Conservation (phyloP, 2,329 filamentous ascomycete species). For the Colletotrichum abscissum region DNA sequence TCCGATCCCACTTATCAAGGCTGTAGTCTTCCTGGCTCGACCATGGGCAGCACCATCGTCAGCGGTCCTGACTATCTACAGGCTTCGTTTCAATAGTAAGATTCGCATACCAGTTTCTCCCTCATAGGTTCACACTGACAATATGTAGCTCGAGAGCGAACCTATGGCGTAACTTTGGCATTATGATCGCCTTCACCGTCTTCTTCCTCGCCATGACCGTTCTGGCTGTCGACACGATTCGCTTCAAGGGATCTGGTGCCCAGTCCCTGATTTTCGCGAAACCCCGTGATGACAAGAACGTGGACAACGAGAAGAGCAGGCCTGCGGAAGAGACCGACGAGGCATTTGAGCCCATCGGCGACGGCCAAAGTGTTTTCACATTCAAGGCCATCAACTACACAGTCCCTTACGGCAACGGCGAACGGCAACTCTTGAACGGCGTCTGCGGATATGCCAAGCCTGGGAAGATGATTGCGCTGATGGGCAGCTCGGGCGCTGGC, state of each 20-base stretch:
- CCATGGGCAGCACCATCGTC: slow-evolving; percentile 59
- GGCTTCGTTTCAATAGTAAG: slow-evolving; percentile 61
- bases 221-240: slow-evolving; percentile 75
- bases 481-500: slow-evolving; percentile 84
- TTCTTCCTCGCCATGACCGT: slow-evolving; percentile 80
- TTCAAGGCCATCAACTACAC: slow-evolving; percentile 79
- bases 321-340: slow-evolving; percentile 49
- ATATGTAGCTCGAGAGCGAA: slow-evolving; percentile 55
- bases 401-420: slow-evolving; percentile 59
- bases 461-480: slow-evolving; percentile 81
- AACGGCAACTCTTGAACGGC: slow-evolving; percentile 25
- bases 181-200: slow-evolving; percentile 79
- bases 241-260: slow-evolving; percentile 54
- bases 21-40: slow-evolving; percentile 66
- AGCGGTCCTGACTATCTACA: slow-evolving; percentile 66
- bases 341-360: slow-evolving; percentile 58
- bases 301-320: slow-evolving; percentile 40
- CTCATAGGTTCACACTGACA: background rate
- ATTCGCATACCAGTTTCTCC: no score
- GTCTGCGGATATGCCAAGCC: slow-evolving; percentile 85
- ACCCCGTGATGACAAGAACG: background rate
- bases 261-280: slow-evolving; percentile 34
- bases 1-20: slow-evolving; percentile 58
- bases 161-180: slow-evolving; percentile 82
- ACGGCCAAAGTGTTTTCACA: slow-evolving; percentile 75